These are phyloP conservation scores for Cladophialophora carrionii DNA, from an alignment of 2,329 filamentous ascomycete species.

Conservation along the genomic window DNA sequence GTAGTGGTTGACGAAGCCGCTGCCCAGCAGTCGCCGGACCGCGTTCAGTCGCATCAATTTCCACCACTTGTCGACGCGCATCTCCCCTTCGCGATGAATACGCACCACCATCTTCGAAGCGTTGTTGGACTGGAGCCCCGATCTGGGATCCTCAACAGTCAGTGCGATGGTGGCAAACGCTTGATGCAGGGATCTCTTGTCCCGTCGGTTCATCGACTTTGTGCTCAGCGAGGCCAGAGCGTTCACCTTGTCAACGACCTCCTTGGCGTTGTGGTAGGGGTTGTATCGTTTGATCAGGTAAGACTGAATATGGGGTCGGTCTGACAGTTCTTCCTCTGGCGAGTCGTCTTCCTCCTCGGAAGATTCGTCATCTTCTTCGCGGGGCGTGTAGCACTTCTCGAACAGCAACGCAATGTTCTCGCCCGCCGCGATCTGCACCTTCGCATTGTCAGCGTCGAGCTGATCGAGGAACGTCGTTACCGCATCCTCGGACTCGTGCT, in stretches of 20 bases:
- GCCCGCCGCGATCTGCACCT: slow-evolving; percentile 76
- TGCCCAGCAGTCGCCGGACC: slow-evolving; percentile 63
- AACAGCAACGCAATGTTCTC: slow-evolving; percentile 81
- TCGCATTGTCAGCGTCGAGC: slow-evolving; percentile 71
- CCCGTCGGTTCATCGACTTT: slow-evolving; percentile 66
- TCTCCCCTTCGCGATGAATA: slow-evolving; percentile 61
- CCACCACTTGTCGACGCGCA: slow-evolving; percentile 74
- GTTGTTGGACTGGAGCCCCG: slow-evolving; percentile 68
- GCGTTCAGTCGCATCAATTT: slow-evolving; percentile 67
- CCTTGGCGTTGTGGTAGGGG: slow-evolving; percentile 66
- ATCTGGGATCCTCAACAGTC: slow-evolving; percentile 67
- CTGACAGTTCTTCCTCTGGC: slow-evolving; percentile 52
- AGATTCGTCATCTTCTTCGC: slow-evolving; percentile 59
- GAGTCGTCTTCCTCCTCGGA: slow-evolving; percentile 53
- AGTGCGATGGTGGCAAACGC: slow-evolving; percentile 69
- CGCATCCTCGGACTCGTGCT: slow-evolving; percentile 69
- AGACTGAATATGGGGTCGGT: slow-evolving; percentile 34
- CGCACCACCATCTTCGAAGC: slow-evolving; percentile 65
- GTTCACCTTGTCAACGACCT: slow-evolving; percentile 62
- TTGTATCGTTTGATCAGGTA: slow-evolving; percentile 66
- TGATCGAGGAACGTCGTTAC: slow-evolving; percentile 84
- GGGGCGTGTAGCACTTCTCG: slow-evolving; percentile 68
- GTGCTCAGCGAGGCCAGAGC: slow-evolving; percentile 63
- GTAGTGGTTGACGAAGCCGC: slow-evolving; percentile 66
- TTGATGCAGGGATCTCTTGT: slow-evolving; percentile 67